phyloP scores from a whole-genome alignment of 78 protist genomes.

The Capsaspora owczarzaki region DNA sequence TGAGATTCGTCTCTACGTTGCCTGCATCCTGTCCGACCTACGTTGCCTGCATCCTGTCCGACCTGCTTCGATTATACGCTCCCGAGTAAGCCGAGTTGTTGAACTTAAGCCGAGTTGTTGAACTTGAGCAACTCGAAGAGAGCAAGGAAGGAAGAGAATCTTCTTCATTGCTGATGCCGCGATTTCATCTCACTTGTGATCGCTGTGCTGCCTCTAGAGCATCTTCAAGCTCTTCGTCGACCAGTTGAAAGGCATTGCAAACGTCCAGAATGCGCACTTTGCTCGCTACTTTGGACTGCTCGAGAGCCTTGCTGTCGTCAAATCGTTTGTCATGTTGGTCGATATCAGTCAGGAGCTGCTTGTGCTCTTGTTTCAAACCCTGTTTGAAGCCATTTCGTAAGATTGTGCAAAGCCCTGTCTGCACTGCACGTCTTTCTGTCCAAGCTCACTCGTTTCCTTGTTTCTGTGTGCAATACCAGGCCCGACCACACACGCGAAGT shows the following conservation, averaged over 20 bases:
- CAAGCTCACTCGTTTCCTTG: not conserved
- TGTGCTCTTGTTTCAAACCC: not conserved
- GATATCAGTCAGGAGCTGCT: not conserved
- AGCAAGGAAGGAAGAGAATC: too few species aligned
- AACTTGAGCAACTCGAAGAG: too few species aligned
- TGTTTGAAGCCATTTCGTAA: not conserved
- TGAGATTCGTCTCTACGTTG: too few species aligned
- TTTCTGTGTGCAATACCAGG: not conserved
- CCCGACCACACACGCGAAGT: not conserved
- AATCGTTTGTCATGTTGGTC: not conserved
- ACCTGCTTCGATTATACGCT: too few species aligned
- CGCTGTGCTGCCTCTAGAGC: too few species aligned
- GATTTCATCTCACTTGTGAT: too few species aligned
- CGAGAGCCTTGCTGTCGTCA: slow-evolving; percentile 1
- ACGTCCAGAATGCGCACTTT: not conserved
- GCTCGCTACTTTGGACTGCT: not conserved
- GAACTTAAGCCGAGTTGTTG: too few species aligned
- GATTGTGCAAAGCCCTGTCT: not conserved
- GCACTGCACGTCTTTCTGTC: not conserved
- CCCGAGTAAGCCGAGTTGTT: too few species aligned
- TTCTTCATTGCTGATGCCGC: too few species aligned
- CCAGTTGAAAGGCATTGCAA: not conserved
- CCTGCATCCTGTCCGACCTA: too few species aligned
- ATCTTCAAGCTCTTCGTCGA: not conserved
- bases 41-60: too few species aligned